Evolutionary conservation across 148 eudicot genomes (phyloP), one percentile per base, ranked within the genome.

Genomic region (Chenopodium album): DNA sequence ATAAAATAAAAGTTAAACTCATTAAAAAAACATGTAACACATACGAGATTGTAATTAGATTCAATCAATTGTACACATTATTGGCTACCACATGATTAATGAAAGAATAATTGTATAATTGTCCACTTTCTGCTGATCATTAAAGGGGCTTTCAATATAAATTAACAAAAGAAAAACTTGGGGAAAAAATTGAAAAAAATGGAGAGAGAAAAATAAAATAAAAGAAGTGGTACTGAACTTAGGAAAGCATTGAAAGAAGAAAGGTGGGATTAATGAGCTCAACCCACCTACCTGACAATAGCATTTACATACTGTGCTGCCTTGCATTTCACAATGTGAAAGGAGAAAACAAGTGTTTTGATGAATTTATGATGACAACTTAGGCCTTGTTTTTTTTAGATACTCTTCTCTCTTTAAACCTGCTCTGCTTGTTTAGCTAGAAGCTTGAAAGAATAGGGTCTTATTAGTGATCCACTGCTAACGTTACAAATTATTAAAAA

Each of bases 241-340:
- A 52, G 22, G 14, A 76, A 52, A 76, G 84, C 47, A 66, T 81
- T 81, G 41, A 67, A 76, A 56, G 9, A 54, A 34, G 69, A 81
- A 69, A 13, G 13, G 3, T 7, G 80, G 7, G 71, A 31, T 75
- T 32, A 34, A 82, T 82, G 84, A 76, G 76, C 8, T 76, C 80
- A 68, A 34, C 84, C 62, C 80, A 82, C 84, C 80, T 56, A 76
- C 76, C 84, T 69, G 76, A 76, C 67, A 68, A 34, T 22, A 1
- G 47, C 80, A 76, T 82, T 82, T 80, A 80, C 37, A 56, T 80
- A 67, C 47, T 80, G 78, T 80, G 78, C 56, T 73, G 78, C 77
- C 28, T 44, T 67, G 16, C 78, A 75, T 68, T 47, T 75, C 66
- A 77, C 71, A 31, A 31, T 66, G 67, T 81, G 75, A 34, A 76